phyloP scores from a whole-genome alignment of 495 filamentous ascomycete genomes.

The Aspergillus steynii region DNA sequence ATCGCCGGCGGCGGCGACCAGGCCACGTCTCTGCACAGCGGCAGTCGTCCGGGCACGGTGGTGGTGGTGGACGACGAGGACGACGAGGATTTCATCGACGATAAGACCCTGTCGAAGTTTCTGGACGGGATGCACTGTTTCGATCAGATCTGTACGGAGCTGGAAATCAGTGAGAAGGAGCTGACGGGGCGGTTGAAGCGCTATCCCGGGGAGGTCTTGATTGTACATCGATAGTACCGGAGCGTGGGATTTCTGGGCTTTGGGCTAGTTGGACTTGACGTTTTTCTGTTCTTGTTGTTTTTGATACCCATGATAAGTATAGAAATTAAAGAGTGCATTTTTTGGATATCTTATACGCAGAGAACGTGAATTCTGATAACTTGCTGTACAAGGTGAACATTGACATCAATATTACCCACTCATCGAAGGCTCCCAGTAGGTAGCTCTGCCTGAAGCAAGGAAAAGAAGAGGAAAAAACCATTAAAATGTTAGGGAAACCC shows the following conservation, averaged over 20 bases:
- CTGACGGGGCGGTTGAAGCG: constrained; percentile 52
- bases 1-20: constrained; percentile 15
- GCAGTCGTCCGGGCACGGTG: constrained; percentile 26
- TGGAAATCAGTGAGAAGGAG: constrained; percentile 58
- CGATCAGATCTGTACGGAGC: constrained; percentile 87
- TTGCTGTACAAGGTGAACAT: too few species aligned
- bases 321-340: neutral
- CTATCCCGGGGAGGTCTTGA: constrained; percentile 50
- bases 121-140: constrained; percentile 82
- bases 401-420: too few species aligned
- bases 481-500: too few species aligned
- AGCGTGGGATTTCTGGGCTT: neutral
- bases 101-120: constrained; percentile 59
- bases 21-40: constrained; percentile 33
- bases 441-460: neutral
- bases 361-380: too few species aligned
- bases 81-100: constrained; percentile 40
- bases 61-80: constrained; percentile 33
- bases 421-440: neutral
- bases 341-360: too few species aligned
- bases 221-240: constrained; percentile 53
- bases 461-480: too few species aligned
- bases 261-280: neutral
- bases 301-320: constrained; percentile 7
- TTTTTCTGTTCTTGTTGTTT: neutral